These are phyloP conservation scores for Cajanus cajan DNA, from an alignment of 306 rosid genomes.

Conservation along the genomic window DNA sequence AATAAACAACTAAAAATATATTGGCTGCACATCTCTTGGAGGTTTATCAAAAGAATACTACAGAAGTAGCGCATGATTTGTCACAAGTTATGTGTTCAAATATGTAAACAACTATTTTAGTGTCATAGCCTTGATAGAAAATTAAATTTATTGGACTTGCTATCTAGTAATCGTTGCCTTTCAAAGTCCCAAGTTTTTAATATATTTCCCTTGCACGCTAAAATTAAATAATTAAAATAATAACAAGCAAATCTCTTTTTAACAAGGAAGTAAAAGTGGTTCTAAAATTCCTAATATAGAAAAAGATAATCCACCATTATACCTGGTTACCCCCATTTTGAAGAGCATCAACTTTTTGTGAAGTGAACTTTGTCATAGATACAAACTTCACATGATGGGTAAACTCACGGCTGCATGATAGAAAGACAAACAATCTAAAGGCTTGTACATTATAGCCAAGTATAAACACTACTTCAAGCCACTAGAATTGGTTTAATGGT, in stretches of 20 bases:
- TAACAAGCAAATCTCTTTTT: conserved; percentile 1
- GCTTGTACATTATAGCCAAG: background rate
- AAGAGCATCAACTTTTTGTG: conserved; percentile 81
- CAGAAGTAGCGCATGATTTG: conserved; percentile 37
- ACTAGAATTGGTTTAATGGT: background rate
- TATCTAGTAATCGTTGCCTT: conserved; percentile 57
- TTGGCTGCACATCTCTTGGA: conserved; percentile 74
- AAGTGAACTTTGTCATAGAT: conserved; percentile 80
- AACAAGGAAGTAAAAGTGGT: conserved; percentile 17
- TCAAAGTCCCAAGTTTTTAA: conserved; percentile 82
- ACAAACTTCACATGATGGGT: conserved; percentile 93
- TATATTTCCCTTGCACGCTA: conserved; percentile 81
- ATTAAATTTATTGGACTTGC: conserved; percentile 48
- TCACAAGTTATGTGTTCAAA: background rate
- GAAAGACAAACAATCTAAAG: conserved; percentile 7
- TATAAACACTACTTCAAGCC: background rate
- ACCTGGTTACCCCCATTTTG: conserved; percentile 93
- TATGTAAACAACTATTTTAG: background rate
- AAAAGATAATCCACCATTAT: conserved; percentile 14
- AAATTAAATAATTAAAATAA: conserved; percentile 18
- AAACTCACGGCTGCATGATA: conserved; percentile 72
- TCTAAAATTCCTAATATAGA: background rate
- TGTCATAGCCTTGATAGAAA: conserved; percentile 2
- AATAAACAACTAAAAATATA: conserved; percentile 16
- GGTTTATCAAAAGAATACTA: conserved; percentile 68